Evolutionary conservation across 2,329 filamentous ascomycete species (phyloP).

Genomic region (Aspergillus fructus): DNA sequence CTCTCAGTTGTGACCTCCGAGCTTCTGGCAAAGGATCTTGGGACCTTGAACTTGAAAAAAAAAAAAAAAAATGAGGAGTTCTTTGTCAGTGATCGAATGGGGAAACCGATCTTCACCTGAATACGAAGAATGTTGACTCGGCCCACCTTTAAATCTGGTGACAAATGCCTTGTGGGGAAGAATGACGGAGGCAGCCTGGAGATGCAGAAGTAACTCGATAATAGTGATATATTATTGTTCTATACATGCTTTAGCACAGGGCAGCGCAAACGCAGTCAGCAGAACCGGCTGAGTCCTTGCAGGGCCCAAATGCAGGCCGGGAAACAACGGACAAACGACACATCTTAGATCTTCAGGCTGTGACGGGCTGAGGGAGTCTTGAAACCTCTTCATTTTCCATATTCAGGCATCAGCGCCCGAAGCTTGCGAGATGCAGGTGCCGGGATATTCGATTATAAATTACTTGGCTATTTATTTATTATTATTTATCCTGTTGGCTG

Average conservation of each 20-base stretch:
- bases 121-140: conserved; percentile 8
- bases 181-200: background rate
- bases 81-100: conserved; percentile 1
- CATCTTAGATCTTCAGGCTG: conserved; percentile 2
- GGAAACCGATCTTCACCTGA: conserved; percentile 13
- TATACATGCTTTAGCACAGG: background rate
- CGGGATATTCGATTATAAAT: background rate
- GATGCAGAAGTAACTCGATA: background rate
- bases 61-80: background rate
- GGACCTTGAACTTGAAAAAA: background rate
- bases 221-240: background rate
- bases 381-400: background rate
- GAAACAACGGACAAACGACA: conserved; percentile 3
- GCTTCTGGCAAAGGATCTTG: background rate
- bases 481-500: background rate
- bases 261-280: background rate
- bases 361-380: background rate
- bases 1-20: background rate
- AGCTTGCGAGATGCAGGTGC: background rate
- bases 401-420: background rate
- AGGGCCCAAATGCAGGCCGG: background rate
- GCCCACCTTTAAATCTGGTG: conserved; percentile 4
- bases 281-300: background rate
- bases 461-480: background rate
- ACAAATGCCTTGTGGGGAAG: conserved; percentile 14